Evolutionary conservation across 1,284 basidiomycete genomes (phyloP).

Genomic region (Polyporus tsugae): DNA sequence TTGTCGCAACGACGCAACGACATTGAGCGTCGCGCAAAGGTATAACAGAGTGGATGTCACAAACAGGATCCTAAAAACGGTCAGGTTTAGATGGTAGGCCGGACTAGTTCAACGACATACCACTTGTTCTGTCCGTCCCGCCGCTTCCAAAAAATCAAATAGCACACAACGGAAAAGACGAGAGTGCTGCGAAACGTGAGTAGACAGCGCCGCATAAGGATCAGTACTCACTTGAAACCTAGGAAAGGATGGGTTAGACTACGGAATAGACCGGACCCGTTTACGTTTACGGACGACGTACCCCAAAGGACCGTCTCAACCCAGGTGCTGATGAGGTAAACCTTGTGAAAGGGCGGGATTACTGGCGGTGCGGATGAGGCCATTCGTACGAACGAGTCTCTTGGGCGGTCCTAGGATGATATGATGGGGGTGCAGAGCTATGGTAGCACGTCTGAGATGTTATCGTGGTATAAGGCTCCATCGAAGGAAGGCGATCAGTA

Average conservation of each 20-base stretch:
- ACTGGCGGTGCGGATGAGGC: constrained; percentile 2
- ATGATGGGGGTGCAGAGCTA: too few species aligned
- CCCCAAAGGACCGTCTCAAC: constrained; percentile 19
- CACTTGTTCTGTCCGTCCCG: not conserved
- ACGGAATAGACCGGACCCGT: not conserved
- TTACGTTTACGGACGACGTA: not conserved
- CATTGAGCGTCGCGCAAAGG: constrained; percentile 5
- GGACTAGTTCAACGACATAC: not conserved
- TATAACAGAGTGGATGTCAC: constrained; percentile 14
- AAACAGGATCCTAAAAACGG: constrained; percentile 7
- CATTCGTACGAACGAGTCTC: constrained; percentile 4
- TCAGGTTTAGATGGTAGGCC: not conserved
- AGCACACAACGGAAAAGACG: constrained; percentile 7
- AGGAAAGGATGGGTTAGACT: not conserved
- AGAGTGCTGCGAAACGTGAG: constrained; percentile 2
- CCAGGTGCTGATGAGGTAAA: constrained; percentile 18
- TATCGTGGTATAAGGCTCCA: not conserved
- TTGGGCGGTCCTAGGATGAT: not conserved
- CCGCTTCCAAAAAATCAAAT: constrained; percentile 3
- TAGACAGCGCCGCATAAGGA: too few species aligned
- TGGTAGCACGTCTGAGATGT: not conserved
- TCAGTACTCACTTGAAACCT: not conserved
- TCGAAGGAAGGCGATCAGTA: too few species aligned
- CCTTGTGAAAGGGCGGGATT: constrained; percentile 15
- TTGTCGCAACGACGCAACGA: constrained; percentile 9